Evolutionary conservation across 306 rosid genomes (phyloP).

Genomic region (Trichosanthes cucumerina): DNA sequence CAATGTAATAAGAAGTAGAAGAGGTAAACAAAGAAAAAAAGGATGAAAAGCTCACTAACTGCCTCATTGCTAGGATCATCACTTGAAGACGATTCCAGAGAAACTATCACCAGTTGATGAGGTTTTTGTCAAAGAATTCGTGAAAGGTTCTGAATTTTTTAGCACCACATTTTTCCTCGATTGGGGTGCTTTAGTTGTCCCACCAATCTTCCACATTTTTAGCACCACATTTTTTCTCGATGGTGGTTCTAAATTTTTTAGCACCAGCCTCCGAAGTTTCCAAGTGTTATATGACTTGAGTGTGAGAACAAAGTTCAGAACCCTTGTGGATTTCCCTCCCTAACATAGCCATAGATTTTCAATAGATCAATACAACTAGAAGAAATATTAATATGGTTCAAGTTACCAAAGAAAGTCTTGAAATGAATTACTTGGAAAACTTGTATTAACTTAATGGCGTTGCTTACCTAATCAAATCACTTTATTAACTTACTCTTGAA

Average conservation of each 20-base stretch:
- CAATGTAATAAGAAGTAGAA: background rate
- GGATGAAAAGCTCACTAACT: constrained; percentile 36
- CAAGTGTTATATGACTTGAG: constrained; percentile 58
- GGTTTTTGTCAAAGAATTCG: constrained; percentile 32
- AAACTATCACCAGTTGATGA: constrained; percentile 33
- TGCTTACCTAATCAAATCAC: too few relatives aligned
- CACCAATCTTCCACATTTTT: constrained; percentile 47
- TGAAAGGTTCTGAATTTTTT: constrained; percentile 60
- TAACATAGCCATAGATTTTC: constrained; percentile 3
- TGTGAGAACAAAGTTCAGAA: constrained; percentile 68
- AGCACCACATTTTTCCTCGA: constrained; percentile 31
- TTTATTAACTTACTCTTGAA: too few relatives aligned
- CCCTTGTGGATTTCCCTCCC: constrained; percentile 86
- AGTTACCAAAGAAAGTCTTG: background rate
- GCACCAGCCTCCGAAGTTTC: constrained; percentile 61
- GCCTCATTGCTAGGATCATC: constrained; percentile 34
- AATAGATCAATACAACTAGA: background rate
- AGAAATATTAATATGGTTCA: background rate
- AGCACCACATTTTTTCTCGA: too few relatives aligned
- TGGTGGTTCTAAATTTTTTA: too few relatives aligned
- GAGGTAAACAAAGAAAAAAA: background rate
- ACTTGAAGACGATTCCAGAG: constrained; percentile 26
- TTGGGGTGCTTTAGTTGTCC: constrained; percentile 35
- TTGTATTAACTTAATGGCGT: too few relatives aligned
- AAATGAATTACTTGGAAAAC: too few relatives aligned